These are phyloP conservation scores for Heterotrichella gracilis DNA, from an alignment of 352 stramenopile species.

Conservation along the genomic window DNA sequence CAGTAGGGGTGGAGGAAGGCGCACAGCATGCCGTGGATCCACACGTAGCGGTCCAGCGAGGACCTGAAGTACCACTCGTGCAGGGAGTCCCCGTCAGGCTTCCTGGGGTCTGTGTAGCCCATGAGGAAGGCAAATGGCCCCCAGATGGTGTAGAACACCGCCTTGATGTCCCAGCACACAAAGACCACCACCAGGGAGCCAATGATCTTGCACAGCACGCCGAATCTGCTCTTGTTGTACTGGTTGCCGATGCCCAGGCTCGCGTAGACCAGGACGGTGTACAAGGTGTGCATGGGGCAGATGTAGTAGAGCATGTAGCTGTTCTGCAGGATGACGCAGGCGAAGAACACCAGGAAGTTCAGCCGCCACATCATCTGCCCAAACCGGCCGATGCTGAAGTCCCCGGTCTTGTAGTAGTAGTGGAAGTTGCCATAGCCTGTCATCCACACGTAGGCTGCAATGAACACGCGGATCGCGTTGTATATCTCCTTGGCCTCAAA, in stretches of 20 bases:
- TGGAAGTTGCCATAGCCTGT: constrained; percentile 49
- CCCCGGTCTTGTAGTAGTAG: constrained; percentile 43
- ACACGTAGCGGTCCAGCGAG: constrained; percentile 44
- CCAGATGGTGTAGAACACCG: constrained; percentile 28
- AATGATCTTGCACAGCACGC: constrained; percentile 26
- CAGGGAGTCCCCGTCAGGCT: constrained; percentile 27
- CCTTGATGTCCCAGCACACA: constrained; percentile 35
- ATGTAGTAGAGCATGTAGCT: constrained; percentile 60
- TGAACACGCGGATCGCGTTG: constrained; percentile 48
- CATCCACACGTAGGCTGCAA: constrained; percentile 59
- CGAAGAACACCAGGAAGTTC: constrained; percentile 47
- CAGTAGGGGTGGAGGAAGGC: constrained; percentile 42
- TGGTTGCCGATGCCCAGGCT: constrained; percentile 31
- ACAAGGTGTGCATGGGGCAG: constrained; percentile 51
- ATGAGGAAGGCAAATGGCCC: constrained; percentile 33
- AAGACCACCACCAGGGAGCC: constrained; percentile 31
- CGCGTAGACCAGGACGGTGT: constrained; percentile 44
- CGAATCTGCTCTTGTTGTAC: constrained; percentile 34
- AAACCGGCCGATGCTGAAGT: constrained; percentile 39
- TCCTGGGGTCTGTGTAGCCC: constrained; percentile 15
- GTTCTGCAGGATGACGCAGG: constrained; percentile 39
- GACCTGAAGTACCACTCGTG: constrained; percentile 55
- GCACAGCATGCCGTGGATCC: constrained; percentile 49
- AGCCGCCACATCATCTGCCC: constrained; percentile 52
- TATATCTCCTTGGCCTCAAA: constrained; percentile 46